phyloP scores from a whole-genome alignment of 352 stramenopile species.

The Globisporangium lucens region DNA sequence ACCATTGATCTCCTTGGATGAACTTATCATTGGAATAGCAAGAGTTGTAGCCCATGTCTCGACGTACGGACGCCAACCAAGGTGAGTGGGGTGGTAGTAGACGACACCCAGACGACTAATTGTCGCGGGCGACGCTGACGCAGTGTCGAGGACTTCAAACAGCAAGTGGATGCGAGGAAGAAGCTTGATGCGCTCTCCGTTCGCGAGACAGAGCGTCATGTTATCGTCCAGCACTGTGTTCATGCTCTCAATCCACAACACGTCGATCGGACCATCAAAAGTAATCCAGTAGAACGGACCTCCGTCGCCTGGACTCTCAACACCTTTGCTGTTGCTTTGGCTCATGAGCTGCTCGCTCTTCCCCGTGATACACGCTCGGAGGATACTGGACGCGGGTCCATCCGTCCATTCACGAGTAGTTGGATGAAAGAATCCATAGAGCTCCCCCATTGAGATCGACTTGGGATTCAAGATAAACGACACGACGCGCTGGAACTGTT shows the following conservation, averaged over 20 bases:
- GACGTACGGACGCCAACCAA: slow-evolving; percentile 66
- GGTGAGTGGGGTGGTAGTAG: slow-evolving; percentile 73
- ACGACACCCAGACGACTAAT: slow-evolving; percentile 91
- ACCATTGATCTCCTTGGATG: slow-evolving; percentile 17
- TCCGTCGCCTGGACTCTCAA: slow-evolving; percentile 13
- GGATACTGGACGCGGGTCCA: slow-evolving; percentile 67
- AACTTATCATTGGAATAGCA: slow-evolving; percentile 15
- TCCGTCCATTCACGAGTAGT: slow-evolving; percentile 83
- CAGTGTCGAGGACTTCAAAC: slow-evolving; percentile 91
- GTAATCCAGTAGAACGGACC: slow-evolving; percentile 79
- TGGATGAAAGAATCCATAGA: slow-evolving; percentile 87
- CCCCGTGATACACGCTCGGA: slow-evolving; percentile 68
- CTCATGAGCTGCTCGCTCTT: slow-evolving; percentile 53
- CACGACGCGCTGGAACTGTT: slow-evolving; percentile 52
- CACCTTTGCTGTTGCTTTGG: slow-evolving; percentile 17
- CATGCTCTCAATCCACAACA: slow-evolving; percentile 85
- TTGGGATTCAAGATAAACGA: slow-evolving; percentile 80
- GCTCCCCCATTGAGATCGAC: slow-evolving; percentile 68
- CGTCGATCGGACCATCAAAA: slow-evolving; percentile 81
- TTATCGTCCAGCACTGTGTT: slow-evolving; percentile 91
- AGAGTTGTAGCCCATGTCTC: slow-evolving; percentile 59
- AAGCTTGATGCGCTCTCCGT: slow-evolving; percentile 86
- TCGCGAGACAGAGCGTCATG: slow-evolving; percentile 88
- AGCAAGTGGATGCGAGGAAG: slow-evolving; percentile 87
- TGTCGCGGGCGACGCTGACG: slow-evolving; percentile 89